Base-by-base conservation (phyloP, 169 alveolate species). In the Babesia sp. region DNA sequence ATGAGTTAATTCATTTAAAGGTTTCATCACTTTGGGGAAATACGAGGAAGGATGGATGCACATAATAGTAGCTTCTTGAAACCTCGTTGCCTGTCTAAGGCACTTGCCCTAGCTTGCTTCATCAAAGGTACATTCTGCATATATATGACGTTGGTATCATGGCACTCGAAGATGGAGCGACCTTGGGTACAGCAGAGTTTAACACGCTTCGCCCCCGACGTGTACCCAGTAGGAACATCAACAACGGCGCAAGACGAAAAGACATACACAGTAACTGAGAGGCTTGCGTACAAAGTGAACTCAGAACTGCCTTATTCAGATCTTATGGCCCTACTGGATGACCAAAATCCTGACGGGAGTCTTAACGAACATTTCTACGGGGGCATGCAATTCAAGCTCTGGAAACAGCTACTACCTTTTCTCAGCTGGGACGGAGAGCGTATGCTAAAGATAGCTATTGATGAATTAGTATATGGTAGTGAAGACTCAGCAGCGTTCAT, bases 401-500 rank as follows among this genome's bases (percentile, higher is more conserved):
- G 84, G 88, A 54, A 53, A 46, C n/a, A 36, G 20, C 16, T 80
- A 33, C n/a, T 80, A n/a, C 84, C 88, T 34, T 80, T 59, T 51
- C 8, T 69, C n/a, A 63, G 75, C 61, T 80, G 77, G 76, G 93
- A 89, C 53, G 90, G 89, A n/a, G 93, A 89, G 55, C 73, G 88
- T 50, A 64, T 89, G 54, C 72, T 89, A 34, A 81, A 80, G 42
- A 63, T 76, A 16, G 73, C 91, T 24, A 55, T 79, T 12, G 86
- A 89, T 54, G 80, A 77, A 16, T 67, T 86, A 8, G 84, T 78
- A 31, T 89, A 89, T 67, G 29, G 57, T n/a, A 69, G 66, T 55
- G 91, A 84, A 66, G 90, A 89, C 31, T 77, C 82, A 34, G 75
- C 78, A 37, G 91, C 93, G 1, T 89, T 89, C 80, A 82, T 89